Base-by-base conservation (phyloP, 1,284 basidiomycete genomes). In the Cutaneotrichosporon cavernicola region DNA sequence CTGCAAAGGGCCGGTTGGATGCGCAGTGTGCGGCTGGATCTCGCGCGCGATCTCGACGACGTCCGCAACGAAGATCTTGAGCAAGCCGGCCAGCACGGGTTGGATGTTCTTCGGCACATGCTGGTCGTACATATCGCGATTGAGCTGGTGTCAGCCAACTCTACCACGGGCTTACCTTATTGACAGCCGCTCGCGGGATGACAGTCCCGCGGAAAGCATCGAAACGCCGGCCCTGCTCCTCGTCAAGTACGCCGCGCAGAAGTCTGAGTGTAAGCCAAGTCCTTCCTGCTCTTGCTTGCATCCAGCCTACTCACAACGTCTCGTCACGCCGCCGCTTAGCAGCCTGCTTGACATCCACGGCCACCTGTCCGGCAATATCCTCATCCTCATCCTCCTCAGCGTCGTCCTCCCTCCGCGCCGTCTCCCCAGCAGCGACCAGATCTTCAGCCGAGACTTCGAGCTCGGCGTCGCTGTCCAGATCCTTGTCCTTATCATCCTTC, bases 11-110 rank as follows among this genome's bases (percentile, higher is more conserved):
- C 76, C 77, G 3, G 56, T 70, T 14, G 74, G 73, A 49, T 75
- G 63, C 4, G 69, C 63, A 2, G 73, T 69, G 55, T 72, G 61
- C 10, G 72, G 68, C 65, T 79, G 77, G 16, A 79, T 62, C 49
- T 72, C 70, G 36, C 66, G 67, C 7, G 72, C 73, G 2, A 73
- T 62, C 61, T 79, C 77, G n/a, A 78, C 70, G 6, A 78, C 69
- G 26, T 79, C 77, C 8, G 77, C 73, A 5, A 78, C 67, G 61
- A 78, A 78, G 55, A 79, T 70, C 72, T 79, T 79, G 65, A 71
- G 73, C 71, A 79, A 70, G 70, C 74, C 73, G 2, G 72, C 77
- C 32, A 79, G 56, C 4, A 78, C 68, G 56, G 71, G 61, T 1
- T 65, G 63, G 14, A 77, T 60, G 56, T 71, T 73, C 22, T 67